Evolutionary conservation across 129 eudicot genomes (phyloP).

Genomic region (Flaveria brownii): DNA sequence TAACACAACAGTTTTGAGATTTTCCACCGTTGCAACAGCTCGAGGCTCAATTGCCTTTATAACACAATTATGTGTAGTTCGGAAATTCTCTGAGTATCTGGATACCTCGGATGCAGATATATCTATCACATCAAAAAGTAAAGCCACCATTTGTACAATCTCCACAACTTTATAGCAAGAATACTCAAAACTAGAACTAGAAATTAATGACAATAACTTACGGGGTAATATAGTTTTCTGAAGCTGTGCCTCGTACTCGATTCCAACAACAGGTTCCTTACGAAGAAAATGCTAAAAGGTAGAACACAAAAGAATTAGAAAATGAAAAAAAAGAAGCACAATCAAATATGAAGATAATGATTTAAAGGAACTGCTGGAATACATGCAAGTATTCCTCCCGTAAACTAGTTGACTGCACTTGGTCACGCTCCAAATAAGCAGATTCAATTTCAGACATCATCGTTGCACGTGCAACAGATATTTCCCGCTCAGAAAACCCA

Average conservation of each 20-base stretch:
- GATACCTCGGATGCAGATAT: conserved; percentile 85
- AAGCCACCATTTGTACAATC: conserved; percentile 19
- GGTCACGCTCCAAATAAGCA: conserved; percentile 90
- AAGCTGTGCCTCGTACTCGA: conserved; percentile 91
- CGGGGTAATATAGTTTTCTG: conserved; percentile 84
- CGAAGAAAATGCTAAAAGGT: conserved; percentile 79
- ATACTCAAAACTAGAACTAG: conserved; percentile 18
- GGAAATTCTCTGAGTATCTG: conserved; percentile 71
- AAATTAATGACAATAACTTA: conserved; percentile 39
- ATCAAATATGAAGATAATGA: conserved; percentile 17
- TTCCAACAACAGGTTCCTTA: conserved; percentile 80
- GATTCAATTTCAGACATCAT: conserved; percentile 96
- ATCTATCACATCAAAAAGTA: conserved; percentile 47
- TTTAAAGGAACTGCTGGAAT: conserved; percentile 12
- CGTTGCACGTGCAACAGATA: conserved; percentile 60
- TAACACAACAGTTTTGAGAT: conserved; percentile 55
- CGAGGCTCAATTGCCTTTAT: conserved; percentile 85
- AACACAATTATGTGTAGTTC: conserved; percentile 69
- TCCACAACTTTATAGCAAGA: conserved; percentile 1
- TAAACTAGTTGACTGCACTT: conserved; percentile 76
- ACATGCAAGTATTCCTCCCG: conserved; percentile 86
- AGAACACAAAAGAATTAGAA: conserved; percentile 32
- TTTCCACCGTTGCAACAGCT: conserved; percentile 63
- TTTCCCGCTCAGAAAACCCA: conserved; percentile 87
- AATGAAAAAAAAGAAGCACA: conserved; percentile 12